A percentile compares a stretch with the other conserved stretches of the same genome.
Conservation (phyloP, 2,329 filamentous ascomycete species). For the Cercospora berteroae region DNA sequence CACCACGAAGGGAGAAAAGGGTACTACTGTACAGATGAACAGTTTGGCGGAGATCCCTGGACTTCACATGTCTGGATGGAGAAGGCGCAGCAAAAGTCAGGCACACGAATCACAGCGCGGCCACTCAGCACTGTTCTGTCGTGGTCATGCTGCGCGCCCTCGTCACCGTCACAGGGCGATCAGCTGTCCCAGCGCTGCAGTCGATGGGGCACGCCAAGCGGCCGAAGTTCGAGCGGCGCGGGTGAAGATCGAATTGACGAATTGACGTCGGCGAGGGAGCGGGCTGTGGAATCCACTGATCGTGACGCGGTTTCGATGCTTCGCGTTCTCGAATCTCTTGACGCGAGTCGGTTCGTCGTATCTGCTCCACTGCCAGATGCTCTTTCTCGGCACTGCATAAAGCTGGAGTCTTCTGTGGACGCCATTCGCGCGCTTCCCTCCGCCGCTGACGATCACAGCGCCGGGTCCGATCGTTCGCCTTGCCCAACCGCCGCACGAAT, state of each 20-base stretch:
- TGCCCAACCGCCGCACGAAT: not conserved
- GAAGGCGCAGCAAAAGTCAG: not conserved
- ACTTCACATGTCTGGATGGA: not conserved
- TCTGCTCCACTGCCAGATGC: not conserved
- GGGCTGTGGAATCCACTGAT: not conserved
- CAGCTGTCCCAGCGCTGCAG: not conserved
- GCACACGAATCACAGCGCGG: not conserved
- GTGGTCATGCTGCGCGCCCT: not conserved
- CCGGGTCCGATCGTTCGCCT: not conserved
- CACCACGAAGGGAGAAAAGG: not conserved
- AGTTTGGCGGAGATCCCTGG: not conserved
- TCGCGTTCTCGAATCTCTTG: not conserved
- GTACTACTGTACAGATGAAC: not conserved
- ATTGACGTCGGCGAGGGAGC: not conserved
- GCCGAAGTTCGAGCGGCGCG: slow-evolving; percentile 3
- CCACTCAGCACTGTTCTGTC: not conserved
- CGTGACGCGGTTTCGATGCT: not conserved
- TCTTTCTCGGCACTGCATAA: not conserved
- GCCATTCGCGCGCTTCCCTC: not conserved
- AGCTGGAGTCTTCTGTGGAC: not conserved
- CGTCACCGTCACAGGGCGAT: not conserved
- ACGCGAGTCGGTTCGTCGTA: not conserved
- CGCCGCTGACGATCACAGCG: not conserved
- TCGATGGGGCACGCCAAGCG: slow-evolving; percentile 2
- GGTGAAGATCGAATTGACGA: not conserved